Base-by-base conservation (phyloP, 2,329 filamentous ascomycete genomes). In the Pseudogymnoascus sp. region DNA sequence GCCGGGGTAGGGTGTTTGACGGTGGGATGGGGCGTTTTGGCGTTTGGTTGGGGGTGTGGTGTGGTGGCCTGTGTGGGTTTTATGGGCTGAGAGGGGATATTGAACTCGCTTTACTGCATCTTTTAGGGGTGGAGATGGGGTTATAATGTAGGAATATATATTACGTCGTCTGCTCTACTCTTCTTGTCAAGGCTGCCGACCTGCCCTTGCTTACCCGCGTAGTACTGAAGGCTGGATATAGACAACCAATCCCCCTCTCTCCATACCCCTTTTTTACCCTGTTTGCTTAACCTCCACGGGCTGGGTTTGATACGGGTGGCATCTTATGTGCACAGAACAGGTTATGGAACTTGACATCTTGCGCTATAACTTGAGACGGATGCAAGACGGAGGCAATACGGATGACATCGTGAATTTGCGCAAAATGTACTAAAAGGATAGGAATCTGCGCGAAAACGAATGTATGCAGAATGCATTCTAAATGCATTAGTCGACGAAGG, bases 131-230 rank as follows among this genome's bases (percentile, higher is more conserved):
- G 31, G 37, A 41, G 37, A 45, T 45, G 41, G 16, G 19, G 41
- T 45, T 45, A 45, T 45, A 45, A 45, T 45, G 41, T 45, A 45
- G 41, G 41, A 45, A 45, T 45, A 45, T 45, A 45, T 45, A 45
- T 19, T 45, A 45, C 41, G 3, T 11, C 41, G 41, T 45, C 41
- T 45, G 41, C 41, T 45, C 41, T 45, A 21, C 16, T 21, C 8
- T 13, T 19, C 8, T 45, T 21, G 16, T 8, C 19, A 21, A 23
- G 7, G 8, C 19, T 45, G 3, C 41, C 2, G 3, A 5, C 14
- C 14, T 3, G n/a, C 7, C n/a, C n/a, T 45, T 6, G 10, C 19
- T 21, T 45, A n/a, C 36, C 14, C 36, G 14, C 6, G 6, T 8
- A 19, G n/a, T 2, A 6, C 3, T 8, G 39, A 41, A 16, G n/a